Evolutionary conservation across 2,329 filamentous ascomycete species (phyloP).

Genomic region (Neophaeococcomyces aloes): DNA sequence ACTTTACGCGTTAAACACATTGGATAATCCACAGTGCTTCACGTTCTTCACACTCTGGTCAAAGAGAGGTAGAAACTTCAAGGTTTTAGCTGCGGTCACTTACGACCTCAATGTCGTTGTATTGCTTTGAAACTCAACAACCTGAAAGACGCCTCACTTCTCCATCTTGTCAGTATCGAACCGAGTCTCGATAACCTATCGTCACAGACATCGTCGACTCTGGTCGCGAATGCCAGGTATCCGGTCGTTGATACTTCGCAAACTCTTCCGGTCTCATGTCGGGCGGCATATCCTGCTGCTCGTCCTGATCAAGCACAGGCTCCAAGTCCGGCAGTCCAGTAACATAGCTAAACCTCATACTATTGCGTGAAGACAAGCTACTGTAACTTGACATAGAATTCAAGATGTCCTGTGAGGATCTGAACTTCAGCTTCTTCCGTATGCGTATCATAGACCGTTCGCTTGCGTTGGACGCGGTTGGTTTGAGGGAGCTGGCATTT

Average conservation of each 20-base stretch:
- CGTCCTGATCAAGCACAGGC: slow-evolving; percentile 2
- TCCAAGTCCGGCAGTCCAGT: slow-evolving; percentile 7
- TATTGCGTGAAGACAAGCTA: slow-evolving; percentile 4
- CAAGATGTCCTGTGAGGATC: slow-evolving; percentile 1
- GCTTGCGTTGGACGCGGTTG: slow-evolving; percentile 2
- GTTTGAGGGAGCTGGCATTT: slow-evolving; percentile 1
- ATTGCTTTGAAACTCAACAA: background rate
- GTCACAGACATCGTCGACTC: too few relatives aligned
- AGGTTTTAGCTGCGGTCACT: too few relatives aligned
- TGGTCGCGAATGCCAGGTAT: background rate
- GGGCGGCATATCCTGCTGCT: slow-evolving; percentile 1
- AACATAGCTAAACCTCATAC: slow-evolving; percentile 9
- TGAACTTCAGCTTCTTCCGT: slow-evolving; percentile 6
- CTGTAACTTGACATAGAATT: slow-evolving; percentile 6
- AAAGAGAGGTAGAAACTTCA: too few relatives aligned
- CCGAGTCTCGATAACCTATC: too few relatives aligned
- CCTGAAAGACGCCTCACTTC: too few relatives aligned
- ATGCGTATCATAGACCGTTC: slow-evolving; percentile 6
- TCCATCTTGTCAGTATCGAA: too few relatives aligned
- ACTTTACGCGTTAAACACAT: too few relatives aligned
- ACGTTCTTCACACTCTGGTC: too few relatives aligned
- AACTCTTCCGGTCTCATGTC: slow-evolving; percentile 8
- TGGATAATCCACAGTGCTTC: too few relatives aligned
- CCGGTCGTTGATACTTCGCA: background rate
- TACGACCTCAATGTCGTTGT: too few relatives aligned